Percentiles rank a stretch among this genome's conserved stretches.
Conservation (phyloP, 2,329 filamentous ascomycete genomes). For the Aspergillus luchuensis region DNA sequence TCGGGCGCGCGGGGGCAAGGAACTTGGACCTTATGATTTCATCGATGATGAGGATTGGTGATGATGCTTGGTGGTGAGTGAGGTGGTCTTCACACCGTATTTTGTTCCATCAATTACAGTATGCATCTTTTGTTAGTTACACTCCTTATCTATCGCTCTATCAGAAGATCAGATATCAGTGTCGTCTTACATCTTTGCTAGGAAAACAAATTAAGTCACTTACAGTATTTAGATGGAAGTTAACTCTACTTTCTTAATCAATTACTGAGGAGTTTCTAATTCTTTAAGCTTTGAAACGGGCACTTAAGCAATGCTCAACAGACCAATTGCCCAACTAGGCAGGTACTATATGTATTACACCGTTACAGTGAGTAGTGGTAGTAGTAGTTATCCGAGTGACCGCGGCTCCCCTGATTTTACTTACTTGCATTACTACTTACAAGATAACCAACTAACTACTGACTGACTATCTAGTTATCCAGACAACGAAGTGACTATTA, state of each 20-base stretch:
- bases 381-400: not conserved
- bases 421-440: not conserved
- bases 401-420: not conserved
- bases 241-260: too few relatives aligned
- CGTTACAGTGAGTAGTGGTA: not conserved
- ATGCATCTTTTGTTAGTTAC: too few relatives aligned
- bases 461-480: not conserved
- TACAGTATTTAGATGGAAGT: not conserved
- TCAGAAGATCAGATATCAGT: not conserved
- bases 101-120: not conserved
- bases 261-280: too few relatives aligned
- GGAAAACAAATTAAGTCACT: not conserved
- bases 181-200: too few relatives aligned
- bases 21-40: not conserved
- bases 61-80: too few relatives aligned
- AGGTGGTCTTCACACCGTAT: not conserved
- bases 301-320: slow-evolving; percentile 8
- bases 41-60: too few relatives aligned
- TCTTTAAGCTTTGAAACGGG: slow-evolving; percentile 8
- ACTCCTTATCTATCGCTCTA: too few relatives aligned
- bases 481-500: too few relatives aligned
- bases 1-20: too few relatives aligned
- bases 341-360: not conserved
- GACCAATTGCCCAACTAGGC: slow-evolving; percentile 1
- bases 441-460: not conserved